Evolutionary conservation across 2,329 filamentous ascomycete genomes (phyloP).

Genomic region (Mollisia scopiformis): DNA sequence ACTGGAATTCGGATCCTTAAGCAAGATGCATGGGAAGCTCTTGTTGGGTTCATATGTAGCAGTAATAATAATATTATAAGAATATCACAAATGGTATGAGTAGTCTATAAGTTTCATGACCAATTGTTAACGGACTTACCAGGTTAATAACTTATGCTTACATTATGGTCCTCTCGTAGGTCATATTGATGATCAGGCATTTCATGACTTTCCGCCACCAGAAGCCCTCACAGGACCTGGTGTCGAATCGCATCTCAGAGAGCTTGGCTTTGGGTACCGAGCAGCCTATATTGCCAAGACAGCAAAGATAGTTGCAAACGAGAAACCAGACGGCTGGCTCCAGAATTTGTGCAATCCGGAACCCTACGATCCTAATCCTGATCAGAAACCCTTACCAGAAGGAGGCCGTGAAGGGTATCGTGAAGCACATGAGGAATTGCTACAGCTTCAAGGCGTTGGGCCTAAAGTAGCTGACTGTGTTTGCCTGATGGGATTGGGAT

Average conservation of each 20-base stretch:
- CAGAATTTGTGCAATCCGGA: slow-evolving; percentile 78
- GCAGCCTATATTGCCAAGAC: slow-evolving; percentile 92
- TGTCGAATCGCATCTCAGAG: slow-evolving; percentile 81
- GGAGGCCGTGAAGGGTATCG: slow-evolving; percentile 61
- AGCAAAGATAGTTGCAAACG: slow-evolving; percentile 70
- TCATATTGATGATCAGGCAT: slow-evolving; percentile 68
- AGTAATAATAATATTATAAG: slow-evolving; percentile 98
- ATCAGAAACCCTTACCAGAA: slow-evolving; percentile 49
- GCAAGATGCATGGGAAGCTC: slow-evolving; percentile 94
- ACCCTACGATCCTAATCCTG: slow-evolving; percentile 70
- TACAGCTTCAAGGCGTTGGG: slow-evolving; percentile 83
- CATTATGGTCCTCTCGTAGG: slow-evolving; percentile 82
- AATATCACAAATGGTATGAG: slow-evolving; percentile 86
- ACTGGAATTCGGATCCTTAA: slow-evolving; percentile 88
- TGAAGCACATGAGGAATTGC: slow-evolving; percentile 80
- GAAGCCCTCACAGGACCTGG: slow-evolving; percentile 69
- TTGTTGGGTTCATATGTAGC: slow-evolving; percentile 95
- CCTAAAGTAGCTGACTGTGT: slow-evolving; percentile 98
- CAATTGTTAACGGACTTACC: not conserved
- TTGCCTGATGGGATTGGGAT: slow-evolving; percentile 92
- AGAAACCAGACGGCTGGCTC: slow-evolving; percentile 76
- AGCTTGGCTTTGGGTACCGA: slow-evolving; percentile 90
- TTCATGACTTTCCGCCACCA: slow-evolving; percentile 86
- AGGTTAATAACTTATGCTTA: slow-evolving; percentile 84
- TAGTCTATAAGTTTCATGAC: not conserved